phyloP scores from a whole-genome alignment of 257 asterid genomes.

The Solanum neorickii region DNA sequence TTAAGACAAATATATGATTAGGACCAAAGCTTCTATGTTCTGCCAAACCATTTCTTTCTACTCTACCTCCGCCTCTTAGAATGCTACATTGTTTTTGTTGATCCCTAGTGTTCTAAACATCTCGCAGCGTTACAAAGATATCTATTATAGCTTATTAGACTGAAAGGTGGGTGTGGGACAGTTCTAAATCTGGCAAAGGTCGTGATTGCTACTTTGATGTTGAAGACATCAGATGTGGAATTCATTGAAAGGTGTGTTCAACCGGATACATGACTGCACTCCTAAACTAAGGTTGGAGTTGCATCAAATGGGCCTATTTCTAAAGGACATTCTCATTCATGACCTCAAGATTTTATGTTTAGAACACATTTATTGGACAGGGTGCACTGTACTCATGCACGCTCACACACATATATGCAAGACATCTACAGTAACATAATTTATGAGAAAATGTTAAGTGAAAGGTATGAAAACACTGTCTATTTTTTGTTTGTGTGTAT shows the following conservation, averaged over 20 bases:
- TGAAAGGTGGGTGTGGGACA: background rate
- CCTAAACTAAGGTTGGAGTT: background rate
- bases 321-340: background rate
- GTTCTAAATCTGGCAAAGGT: background rate
- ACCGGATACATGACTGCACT: background rate
- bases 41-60: background rate
- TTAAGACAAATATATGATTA: background rate
- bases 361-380: background rate
- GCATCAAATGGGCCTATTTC: background rate
- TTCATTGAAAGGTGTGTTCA: background rate
- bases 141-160: background rate
- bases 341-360: background rate
- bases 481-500: background rate
- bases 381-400: background rate
- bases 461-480: background rate
- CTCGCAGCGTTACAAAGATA: background rate
- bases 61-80: background rate
- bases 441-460: background rate
- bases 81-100: background rate
- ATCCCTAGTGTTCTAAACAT: background rate
- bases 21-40: background rate
- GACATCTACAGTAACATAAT: background rate
- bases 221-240: background rate
- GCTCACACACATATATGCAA: background rate
- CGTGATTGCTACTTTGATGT: background rate